Conservation (phyloP, 176 grass and related monocot species). For the Cenchrus purpureus region DNA sequence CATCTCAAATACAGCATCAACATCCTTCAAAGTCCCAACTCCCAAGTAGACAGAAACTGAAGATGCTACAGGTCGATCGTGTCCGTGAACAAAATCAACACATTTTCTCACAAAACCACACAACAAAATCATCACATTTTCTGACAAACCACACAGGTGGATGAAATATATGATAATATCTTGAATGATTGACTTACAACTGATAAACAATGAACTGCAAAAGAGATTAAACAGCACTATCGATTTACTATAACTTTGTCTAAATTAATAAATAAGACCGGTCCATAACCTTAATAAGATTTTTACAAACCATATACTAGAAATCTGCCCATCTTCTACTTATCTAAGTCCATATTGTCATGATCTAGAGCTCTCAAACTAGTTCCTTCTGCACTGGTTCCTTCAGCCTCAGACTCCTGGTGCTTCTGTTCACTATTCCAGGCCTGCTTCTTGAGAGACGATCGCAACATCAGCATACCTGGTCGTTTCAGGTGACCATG, state of each 20-base stretch:
- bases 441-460: slow-evolving; percentile 6
- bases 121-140: too few relatives aligned
- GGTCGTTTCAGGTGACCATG: not conserved
- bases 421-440: not conserved
- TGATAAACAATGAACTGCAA: not conserved
- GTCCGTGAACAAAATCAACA: too few relatives aligned
- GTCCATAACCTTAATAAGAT: not conserved
- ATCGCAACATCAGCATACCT: not conserved
- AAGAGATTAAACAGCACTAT: not conserved
- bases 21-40: not conserved
- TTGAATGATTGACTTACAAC: not conserved
- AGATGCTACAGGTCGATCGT: not conserved
- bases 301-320: not conserved
- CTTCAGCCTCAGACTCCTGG: not conserved
- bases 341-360: not conserved
- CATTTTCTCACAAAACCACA: too few relatives aligned
- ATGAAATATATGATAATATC: not conserved
- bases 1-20: not conserved
- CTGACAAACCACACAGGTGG: too few relatives aligned
- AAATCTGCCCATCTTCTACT: not conserved
- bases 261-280: too few relatives aligned
- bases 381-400: not conserved
- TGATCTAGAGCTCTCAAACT: not conserved
- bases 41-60: not conserved
- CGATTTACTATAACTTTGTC: too few relatives aligned